These are phyloP conservation scores for Penicillium paxilli DNA, from an alignment of 495 filamentous ascomycete species.

Conservation along the genomic window DNA sequence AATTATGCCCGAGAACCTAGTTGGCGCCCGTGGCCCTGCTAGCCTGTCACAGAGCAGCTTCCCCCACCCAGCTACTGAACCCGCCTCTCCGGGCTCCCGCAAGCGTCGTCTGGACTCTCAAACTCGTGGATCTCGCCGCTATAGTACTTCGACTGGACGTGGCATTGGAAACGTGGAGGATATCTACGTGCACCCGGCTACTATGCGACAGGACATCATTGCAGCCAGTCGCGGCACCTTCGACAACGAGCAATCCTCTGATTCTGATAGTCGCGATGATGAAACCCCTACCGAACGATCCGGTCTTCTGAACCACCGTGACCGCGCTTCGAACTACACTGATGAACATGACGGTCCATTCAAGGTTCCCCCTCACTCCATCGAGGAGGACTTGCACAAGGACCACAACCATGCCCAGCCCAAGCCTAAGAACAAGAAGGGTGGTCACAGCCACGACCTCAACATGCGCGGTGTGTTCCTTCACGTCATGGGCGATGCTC, in stretches of 20 bases:
- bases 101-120: constrained; percentile 38
- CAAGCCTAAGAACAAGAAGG: constrained; percentile 56
- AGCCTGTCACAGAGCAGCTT: constrained; percentile 40
- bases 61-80: constrained; percentile 32
- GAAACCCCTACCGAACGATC: constrained; percentile 45
- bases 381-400: constrained; percentile 39
- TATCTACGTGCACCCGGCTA: constrained; percentile 84
- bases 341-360: constrained; percentile 27
- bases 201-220: constrained; percentile 88
- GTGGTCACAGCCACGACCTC: constrained; percentile 78
- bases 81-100: constrained; percentile 28
- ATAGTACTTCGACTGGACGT: constrained; percentile 49
- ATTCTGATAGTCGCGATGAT: constrained; percentile 51
- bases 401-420: constrained; percentile 81
- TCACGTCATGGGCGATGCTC: constrained; percentile 92
- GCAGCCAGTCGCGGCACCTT: constrained; percentile 61
- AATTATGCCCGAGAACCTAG: constrained; percentile 37
- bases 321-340: constrained; percentile 41
- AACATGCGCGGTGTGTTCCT: constrained; percentile 98
- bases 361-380: constrained; percentile 2
- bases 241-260: constrained; percentile 53
- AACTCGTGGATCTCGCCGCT: constrained; percentile 51
- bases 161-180: constrained; percentile 63
- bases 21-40: constrained; percentile 17
- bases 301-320: constrained; percentile 32